phyloP scores from a whole-genome alignment of 108 stramenopile species.

The Nannochloropsis gaditana region DNA sequence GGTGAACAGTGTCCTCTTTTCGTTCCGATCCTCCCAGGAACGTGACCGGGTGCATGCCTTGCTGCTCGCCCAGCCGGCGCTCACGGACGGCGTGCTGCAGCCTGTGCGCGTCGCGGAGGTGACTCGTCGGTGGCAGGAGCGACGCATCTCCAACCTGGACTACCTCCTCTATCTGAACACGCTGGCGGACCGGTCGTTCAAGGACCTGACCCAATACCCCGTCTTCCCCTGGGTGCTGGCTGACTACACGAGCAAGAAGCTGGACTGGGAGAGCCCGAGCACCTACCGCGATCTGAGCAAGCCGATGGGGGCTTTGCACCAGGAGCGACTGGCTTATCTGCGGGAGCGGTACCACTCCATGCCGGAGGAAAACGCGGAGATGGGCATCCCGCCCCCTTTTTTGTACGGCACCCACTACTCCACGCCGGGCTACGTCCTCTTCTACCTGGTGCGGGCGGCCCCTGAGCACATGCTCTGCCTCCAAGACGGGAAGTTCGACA shows the following conservation, averaged over 20 bases:
- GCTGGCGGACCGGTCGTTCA: slow-evolving; percentile 80
- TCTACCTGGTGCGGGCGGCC: slow-evolving; percentile 84
- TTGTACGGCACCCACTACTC: slow-evolving; percentile 93
- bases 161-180: slow-evolving; percentile 90
- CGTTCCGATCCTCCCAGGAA: neutral
- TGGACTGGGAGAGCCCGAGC: slow-evolving; percentile 60
- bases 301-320: slow-evolving; percentile 57
- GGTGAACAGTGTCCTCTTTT: neutral
- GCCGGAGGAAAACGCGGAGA: slow-evolving; percentile 46
- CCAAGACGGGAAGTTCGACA: slow-evolving; percentile 86
- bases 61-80: neutral
- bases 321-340: slow-evolving; percentile 35
- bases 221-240: slow-evolving; percentile 95
- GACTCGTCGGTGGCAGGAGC: slow-evolving; percentile 40
- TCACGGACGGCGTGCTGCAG: neutral
- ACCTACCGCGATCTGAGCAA: slow-evolving; percentile 60
- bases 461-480: slow-evolving; percentile 97
- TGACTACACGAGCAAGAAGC: slow-evolving; percentile 64
- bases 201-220: slow-evolving; percentile 94
- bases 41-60: neutral
- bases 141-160: slow-evolving; percentile 74
- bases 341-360: slow-evolving; percentile 45
- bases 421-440: slow-evolving; percentile 95
- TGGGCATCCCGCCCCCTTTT: slow-evolving; percentile 58
- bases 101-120: slow-evolving; percentile 23